Evolutionary conservation across 1,139 yeast species (phyloP).

Genomic region (Geotrichum candidum): DNA sequence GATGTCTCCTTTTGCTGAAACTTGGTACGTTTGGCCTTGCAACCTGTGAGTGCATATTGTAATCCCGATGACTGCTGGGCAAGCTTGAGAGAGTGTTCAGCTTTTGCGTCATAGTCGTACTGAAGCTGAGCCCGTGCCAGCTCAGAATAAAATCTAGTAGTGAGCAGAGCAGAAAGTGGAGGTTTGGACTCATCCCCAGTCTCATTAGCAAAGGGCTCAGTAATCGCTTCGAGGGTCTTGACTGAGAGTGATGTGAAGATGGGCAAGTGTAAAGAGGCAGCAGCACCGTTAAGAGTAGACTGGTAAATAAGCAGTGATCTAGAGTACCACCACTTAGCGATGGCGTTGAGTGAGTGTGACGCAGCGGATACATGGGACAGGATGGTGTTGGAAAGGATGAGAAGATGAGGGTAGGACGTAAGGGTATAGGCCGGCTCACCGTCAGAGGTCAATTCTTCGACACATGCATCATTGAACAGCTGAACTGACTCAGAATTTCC

Average conservation of each 20-base stretch:
- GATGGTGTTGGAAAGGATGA: slow-evolving; percentile 27
- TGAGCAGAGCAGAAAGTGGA: slow-evolving; percentile 37
- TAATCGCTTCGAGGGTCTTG: slow-evolving; percentile 20
- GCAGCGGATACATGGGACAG: slow-evolving; percentile 18
- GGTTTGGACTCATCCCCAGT: slow-evolving; percentile 33
- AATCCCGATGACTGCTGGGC: slow-evolving; percentile 54
- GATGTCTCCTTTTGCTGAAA: slow-evolving; percentile 68
- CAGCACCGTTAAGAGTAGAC: slow-evolving; percentile 29
- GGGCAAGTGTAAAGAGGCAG: slow-evolving; percentile 30
- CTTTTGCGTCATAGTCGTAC: slow-evolving; percentile 56
- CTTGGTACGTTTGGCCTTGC: slow-evolving; percentile 81
- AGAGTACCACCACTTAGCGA: slow-evolving; percentile 33
- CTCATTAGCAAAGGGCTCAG: slow-evolving; percentile 19
- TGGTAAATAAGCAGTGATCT: slow-evolving; percentile 36
- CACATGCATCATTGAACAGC: slow-evolving; percentile 15
- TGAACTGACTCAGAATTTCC: slow-evolving; percentile 21
- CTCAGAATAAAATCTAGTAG: slow-evolving; percentile 50
- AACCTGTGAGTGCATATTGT: slow-evolving; percentile 70
- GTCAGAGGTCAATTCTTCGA: slow-evolving; percentile 23
- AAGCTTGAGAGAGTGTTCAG: slow-evolving; percentile 48
- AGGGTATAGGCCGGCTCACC: slow-evolving; percentile 36
- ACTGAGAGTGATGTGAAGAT: slow-evolving; percentile 26
- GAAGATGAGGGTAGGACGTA: slow-evolving; percentile 31
- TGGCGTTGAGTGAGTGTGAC: slow-evolving; percentile 14
- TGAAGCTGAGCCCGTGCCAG: slow-evolving; percentile 49